Evolutionary conservation across 192 early-diverging fungal genomes (phyloP).

Genomic region (Phlyctochytrium arcticum): DNA sequence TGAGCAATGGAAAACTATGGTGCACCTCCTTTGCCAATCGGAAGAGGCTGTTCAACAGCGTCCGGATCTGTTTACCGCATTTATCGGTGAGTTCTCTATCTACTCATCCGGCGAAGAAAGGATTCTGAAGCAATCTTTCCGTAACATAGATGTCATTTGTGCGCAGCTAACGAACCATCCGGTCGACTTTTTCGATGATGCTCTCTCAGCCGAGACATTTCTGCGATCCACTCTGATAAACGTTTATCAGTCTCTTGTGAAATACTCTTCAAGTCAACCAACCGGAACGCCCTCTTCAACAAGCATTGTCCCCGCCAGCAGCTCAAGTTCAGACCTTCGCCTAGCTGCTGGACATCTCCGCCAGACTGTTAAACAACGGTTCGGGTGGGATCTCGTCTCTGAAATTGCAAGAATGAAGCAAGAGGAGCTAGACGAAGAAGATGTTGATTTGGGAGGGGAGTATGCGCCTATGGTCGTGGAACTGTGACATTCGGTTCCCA

Average conservation of each 20-base stretch:
- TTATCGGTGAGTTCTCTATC: slow-evolving; percentile 41
- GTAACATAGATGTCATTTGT: slow-evolving; percentile 52
- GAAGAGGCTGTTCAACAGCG: slow-evolving; percentile 52
- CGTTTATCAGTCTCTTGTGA: slow-evolving; percentile 36
- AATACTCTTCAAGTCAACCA: slow-evolving; percentile 29
- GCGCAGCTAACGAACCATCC: slow-evolving; percentile 68
- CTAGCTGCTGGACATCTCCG: slow-evolving; percentile 48
- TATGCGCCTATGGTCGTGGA: slow-evolving; percentile 40
- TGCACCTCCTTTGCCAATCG: slow-evolving; percentile 66
- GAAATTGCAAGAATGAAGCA: too few species aligned
- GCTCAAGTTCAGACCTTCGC: too few species aligned
- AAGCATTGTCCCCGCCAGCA: too few species aligned
- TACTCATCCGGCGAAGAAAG: neutral
- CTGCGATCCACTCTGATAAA: slow-evolving; percentile 41
- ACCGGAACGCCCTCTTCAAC: too few species aligned
- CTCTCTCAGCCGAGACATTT: slow-evolving; percentile 64
- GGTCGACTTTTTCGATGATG: slow-evolving; percentile 66
- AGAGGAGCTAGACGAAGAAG: slow-evolving; percentile 45
- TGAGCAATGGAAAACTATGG: slow-evolving; percentile 80
- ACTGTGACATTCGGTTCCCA: too few species aligned
- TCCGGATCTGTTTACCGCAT: slow-evolving; percentile 47
- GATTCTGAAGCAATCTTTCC: neutral
- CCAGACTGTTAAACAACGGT: slow-evolving; percentile 47
- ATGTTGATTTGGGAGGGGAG: slow-evolving; percentile 32
- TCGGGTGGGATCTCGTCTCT: slow-evolving; percentile 61